Percentiles rank a stretch among this genome's conserved stretches.
Conservation (phyloP, 2,329 filamentous ascomycete genomes). For the Coccinonectria pachysandricola region DNA sequence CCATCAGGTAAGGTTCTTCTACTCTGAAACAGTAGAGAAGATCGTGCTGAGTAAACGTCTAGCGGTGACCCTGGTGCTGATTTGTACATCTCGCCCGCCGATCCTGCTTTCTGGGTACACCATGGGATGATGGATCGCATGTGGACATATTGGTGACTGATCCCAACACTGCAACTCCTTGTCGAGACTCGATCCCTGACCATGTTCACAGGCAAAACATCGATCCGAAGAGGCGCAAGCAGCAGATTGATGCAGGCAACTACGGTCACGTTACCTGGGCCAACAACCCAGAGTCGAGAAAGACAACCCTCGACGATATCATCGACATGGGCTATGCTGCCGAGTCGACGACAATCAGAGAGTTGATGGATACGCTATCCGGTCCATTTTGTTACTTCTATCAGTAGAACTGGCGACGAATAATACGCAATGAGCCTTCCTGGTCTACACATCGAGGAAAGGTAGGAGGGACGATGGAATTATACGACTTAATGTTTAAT, state of each 20-base stretch:
- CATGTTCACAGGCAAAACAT: no score
- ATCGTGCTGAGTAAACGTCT: no score
- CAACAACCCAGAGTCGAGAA: conserved; percentile 12
- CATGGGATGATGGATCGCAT: conserved; percentile 22
- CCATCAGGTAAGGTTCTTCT: no score
- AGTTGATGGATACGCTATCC: conserved; percentile 22
- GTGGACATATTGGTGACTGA: no score
- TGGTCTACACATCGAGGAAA: no score
- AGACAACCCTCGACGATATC: conserved; percentile 18
- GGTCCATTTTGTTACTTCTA: conserved; percentile 26
- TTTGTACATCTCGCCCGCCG: conserved; percentile 28
- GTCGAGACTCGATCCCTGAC: no score
- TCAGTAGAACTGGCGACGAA: no score
- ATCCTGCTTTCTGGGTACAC: conserved; percentile 26
- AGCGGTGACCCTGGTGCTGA: conserved; percentile 32
- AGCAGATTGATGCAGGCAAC: conserved; percentile 15
- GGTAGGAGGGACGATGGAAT: no score
- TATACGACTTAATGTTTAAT: no score
- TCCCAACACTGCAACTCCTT: no score
- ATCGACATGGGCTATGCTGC: conserved; percentile 18
- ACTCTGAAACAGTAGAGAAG: no score
- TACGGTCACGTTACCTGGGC: conserved; percentile 16
- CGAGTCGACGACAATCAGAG: conserved; percentile 18
- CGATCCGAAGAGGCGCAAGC: conserved; percentile 14
- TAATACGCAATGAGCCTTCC: no score